Conservation (phyloP, 768 basidiomycete genomes). For the Phlegmacium glaucopus region DNA sequence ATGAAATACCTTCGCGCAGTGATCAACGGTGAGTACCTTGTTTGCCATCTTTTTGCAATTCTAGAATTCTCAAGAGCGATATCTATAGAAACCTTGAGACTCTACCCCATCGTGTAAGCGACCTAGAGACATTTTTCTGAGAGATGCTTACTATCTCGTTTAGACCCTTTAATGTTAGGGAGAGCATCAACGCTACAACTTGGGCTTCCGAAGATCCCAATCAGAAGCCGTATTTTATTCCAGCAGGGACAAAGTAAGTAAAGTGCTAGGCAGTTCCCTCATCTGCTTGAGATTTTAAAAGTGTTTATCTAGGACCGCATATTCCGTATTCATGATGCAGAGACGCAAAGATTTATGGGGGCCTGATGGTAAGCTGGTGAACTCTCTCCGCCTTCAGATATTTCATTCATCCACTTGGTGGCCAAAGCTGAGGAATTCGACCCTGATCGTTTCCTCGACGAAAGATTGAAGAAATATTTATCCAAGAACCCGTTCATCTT, state of each 20-base stretch:
- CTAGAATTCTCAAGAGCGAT: background rate
- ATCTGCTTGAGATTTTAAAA: background rate
- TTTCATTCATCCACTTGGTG: background rate
- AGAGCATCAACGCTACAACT: constrained; percentile 44
- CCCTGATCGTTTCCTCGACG: constrained; percentile 68
- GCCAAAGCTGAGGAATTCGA: constrained; percentile 59
- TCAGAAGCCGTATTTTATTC: constrained; percentile 51
- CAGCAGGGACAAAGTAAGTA: constrained; percentile 44
- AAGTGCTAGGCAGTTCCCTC: constrained; percentile 11
- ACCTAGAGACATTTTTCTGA: background rate
- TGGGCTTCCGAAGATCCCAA: constrained; percentile 43
- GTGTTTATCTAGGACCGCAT: constrained; percentile 34
- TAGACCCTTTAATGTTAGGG: constrained; percentile 50
- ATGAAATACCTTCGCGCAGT: constrained; percentile 66
- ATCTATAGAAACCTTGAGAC: constrained; percentile 44
- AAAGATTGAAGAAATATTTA: constrained; percentile 58
- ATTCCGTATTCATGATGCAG: constrained; percentile 66
- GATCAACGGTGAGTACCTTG: constrained; percentile 46
- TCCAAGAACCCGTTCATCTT: constrained; percentile 67
- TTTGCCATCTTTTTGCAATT: background rate
- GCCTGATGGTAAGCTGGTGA: constrained; percentile 48
- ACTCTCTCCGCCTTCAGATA: background rate
- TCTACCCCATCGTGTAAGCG: constrained; percentile 53
- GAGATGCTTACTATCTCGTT: background rate
- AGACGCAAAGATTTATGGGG: constrained; percentile 67